Evolutionary conservation across 176 grass and related monocot genomes (phyloP).

Genomic region (Rhynchospora tenuis): DNA sequence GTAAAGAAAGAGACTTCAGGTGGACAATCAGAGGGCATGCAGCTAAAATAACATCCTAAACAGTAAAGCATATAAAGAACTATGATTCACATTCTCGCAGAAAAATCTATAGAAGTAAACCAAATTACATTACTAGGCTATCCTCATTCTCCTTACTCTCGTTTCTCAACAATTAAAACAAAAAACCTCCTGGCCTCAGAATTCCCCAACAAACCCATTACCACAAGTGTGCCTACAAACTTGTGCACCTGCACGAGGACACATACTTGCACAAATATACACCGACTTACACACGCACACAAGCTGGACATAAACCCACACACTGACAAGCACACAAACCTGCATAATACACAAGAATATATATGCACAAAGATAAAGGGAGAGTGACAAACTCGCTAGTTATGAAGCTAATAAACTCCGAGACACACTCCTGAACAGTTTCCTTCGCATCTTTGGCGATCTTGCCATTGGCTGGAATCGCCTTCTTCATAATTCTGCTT

Average conservation of each 20-base stretch:
- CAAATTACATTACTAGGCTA: not conserved
- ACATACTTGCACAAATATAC: not conserved
- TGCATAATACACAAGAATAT: not conserved
- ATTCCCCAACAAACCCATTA: not conserved
- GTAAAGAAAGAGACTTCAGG: not conserved
- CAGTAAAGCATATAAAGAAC: not conserved
- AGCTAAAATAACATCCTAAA: not conserved
- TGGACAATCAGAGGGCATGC: not conserved
- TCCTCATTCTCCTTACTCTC: not conserved
- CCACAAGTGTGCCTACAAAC: conserved; percentile 2
- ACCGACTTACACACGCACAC: not conserved
- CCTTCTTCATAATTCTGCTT: conserved; percentile 99
- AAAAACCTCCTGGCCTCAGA: not conserved
- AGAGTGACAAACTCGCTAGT: conserved; percentile 83
- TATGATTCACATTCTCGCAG: not conserved
- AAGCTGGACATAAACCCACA: not conserved
- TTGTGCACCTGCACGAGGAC: no score
- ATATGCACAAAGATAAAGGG: not conserved
- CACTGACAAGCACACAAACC: conserved; percentile 5
- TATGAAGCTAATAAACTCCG: conserved; percentile 97
- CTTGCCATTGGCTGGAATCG: conserved; percentile 93
- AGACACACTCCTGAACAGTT: conserved; percentile 97
- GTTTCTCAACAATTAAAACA: not conserved
- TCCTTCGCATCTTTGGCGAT: conserved; percentile 99
- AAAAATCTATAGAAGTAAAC: not conserved